These are phyloP conservation scores for Picea sitchensis DNA, from an alignment of 75 land plant genomes.

Conservation along the genomic window DNA sequence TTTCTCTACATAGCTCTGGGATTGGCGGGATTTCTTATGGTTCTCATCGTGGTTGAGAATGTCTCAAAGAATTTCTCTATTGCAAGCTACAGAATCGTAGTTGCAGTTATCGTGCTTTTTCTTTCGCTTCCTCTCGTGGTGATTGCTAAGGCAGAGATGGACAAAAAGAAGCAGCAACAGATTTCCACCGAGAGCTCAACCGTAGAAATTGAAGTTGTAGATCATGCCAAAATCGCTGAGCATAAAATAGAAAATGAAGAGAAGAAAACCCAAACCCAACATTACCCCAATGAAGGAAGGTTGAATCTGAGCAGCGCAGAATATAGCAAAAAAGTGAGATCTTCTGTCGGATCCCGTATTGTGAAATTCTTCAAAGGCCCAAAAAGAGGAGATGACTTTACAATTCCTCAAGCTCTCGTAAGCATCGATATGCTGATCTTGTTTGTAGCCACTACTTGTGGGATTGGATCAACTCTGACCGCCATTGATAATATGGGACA, in stretches of 20 bases:
- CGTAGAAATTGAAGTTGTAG: neutral
- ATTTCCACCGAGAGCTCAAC: neutral
- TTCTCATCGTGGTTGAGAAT: constrained; percentile 30
- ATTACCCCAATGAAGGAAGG: neutral
- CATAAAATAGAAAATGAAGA: neutral
- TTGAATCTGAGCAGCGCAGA: neutral
- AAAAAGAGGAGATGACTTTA: constrained; percentile 47
- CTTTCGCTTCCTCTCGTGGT: constrained; percentile 31
- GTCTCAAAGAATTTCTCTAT: constrained; percentile 6
- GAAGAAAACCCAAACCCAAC: neutral
- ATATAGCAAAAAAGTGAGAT: neutral
- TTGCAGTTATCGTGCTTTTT: constrained; percentile 24
- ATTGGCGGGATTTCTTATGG: constrained; percentile 41
- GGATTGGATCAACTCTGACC: constrained; percentile 40
- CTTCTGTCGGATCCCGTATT: constrained; percentile 19
- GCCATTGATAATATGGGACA: constrained; percentile 45
- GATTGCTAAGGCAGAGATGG: constrained; percentile 36
- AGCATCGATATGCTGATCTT: constrained; percentile 35
- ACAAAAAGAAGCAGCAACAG: neutral
- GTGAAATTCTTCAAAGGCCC: constrained; percentile 22
- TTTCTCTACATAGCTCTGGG: constrained; percentile 31
- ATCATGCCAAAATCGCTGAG: neutral
- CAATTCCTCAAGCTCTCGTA: constrained; percentile 45
- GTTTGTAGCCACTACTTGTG: constrained; percentile 25
- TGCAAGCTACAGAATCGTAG: constrained; percentile 18